Evolutionary conservation across 495 filamentous ascomycete species (phyloP).

Genomic region (Parachaetomium inaequale): DNA sequence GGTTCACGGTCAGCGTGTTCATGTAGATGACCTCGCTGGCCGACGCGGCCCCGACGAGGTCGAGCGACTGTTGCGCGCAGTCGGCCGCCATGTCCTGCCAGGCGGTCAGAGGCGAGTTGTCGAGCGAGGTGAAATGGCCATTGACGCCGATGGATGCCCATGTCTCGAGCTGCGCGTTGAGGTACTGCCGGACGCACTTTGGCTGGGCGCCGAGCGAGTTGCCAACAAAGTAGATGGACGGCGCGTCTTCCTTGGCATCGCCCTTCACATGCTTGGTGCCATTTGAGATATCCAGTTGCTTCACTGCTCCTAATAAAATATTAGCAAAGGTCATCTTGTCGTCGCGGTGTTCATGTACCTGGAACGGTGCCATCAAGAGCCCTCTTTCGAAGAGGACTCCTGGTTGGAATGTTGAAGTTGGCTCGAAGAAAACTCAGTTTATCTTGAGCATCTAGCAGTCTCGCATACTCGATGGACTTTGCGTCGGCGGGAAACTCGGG

Average conservation of each 20-base stretch:
- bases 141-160: constrained; percentile 93
- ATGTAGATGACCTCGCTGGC: constrained; percentile 80
- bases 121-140: constrained; percentile 83
- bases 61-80: constrained; percentile 41
- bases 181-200: constrained; percentile 60
- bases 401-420: constrained; percentile 83
- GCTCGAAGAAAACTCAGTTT: constrained; percentile 59
- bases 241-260: not conserved
- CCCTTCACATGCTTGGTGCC: not conserved
- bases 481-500: constrained; percentile 21
- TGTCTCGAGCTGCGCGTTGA: constrained; percentile 72
- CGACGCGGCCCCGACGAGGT: constrained; percentile 75
- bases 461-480: constrained; percentile 21
- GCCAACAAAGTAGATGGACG: constrained; percentile 83
- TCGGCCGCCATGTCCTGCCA: constrained; percentile 58
- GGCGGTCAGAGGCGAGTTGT: constrained; percentile 66
- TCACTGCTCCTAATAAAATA: not conserved
- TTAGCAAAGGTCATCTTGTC: not conserved
- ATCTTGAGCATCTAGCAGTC: constrained; percentile 62
- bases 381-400: constrained; percentile 59
- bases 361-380: constrained; percentile 46
- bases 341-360: constrained; percentile 23
- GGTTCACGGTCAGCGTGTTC: constrained; percentile 87
- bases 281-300: not conserved
- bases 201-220: constrained; percentile 95